Base-by-base conservation (phyloP, 2,329 filamentous ascomycete species). In the Beauveria pseudobassiana region DNA sequence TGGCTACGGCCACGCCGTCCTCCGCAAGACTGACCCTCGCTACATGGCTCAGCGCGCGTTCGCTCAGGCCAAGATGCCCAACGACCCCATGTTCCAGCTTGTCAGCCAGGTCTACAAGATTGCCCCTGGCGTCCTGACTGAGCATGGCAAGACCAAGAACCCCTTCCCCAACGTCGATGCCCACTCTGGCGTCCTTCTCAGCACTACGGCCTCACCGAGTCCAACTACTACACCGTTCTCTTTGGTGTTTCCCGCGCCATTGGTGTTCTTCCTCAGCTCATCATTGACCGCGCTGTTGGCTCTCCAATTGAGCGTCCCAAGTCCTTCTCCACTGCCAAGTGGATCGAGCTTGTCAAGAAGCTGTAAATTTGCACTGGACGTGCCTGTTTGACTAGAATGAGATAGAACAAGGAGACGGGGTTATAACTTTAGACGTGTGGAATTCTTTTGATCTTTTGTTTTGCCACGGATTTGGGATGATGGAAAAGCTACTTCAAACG, bases 91-190 rank as follows among this genome's bases (percentile, higher is more conserved):
- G 93, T 99, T 97, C 91, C 92, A 99, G 87, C 90, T 99, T 70
- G 95, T 99, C 82, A 96, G 90, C 86, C 95, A 99, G 84, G 95
- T 99, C 71, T 99, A 98, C 90, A 99, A 99, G 91, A 98, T 99
- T 72, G 95, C 95, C 67, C 95, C 95, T 67, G 90, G 89, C 73
- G 95, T 99, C 72, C 85, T 99, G 77, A 99, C 95, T 69, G 92
- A 99, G 88, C 95, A 99, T 84, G 95, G 95, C 82, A 99, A 99
- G 91, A 98, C 93, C 85, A 98, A 98, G 90, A 97, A 98, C 90
- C 93, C 93, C 69, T 98, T 85, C 86, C 95, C 95, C 79, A 98
- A 98, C 83, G 93, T 98, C 74, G 93, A 98, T 75, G 93, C 93
- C 74, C 95, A 98, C 89, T 97, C 93, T 38, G 95, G 95, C 85